Conservation (phyloP, 345 rosid species). For the Sapria himalayana region DNA sequence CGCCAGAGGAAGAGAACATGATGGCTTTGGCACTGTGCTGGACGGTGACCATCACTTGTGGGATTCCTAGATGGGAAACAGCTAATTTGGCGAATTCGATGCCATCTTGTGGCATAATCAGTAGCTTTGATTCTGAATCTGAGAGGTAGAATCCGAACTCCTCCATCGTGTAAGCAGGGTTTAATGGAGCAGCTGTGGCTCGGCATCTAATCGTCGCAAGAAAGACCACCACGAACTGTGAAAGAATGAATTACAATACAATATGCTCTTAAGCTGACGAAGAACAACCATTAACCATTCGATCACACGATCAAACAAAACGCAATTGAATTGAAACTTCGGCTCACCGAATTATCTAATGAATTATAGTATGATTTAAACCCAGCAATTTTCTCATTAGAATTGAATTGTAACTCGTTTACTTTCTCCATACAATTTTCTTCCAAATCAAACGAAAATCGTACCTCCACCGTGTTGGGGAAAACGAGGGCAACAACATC, state of each 20-base stretch:
- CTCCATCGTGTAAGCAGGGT: conserved; percentile 41
- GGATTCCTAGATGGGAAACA: conserved; percentile 28
- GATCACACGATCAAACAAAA: too few relatives aligned
- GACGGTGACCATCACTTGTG: conserved; percentile 22
- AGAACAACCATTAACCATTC: too few relatives aligned
- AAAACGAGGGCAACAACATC: conserved; percentile 52
- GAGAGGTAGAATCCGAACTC: conserved; percentile 59
- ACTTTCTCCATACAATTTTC: too few relatives aligned
- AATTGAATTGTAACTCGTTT: too few relatives aligned
- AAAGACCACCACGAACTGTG: conserved; percentile 53
- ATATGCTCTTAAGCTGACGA: too few relatives aligned
- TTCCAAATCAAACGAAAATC: not conserved
- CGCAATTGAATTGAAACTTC: too few relatives aligned
- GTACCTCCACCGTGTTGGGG: conserved; percentile 53
- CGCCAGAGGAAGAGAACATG: conserved; percentile 10
- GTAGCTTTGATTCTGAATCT: conserved; percentile 46
- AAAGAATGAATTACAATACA: not conserved
- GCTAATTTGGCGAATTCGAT: conserved; percentile 26
- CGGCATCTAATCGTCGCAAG: conserved; percentile 44
- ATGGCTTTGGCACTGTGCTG: conserved; percentile 11
- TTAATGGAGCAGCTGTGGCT: conserved; percentile 45
- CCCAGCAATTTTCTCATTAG: too few relatives aligned
- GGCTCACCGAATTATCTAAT: too few relatives aligned
- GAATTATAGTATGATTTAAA: too few relatives aligned
- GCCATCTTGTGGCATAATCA: conserved; percentile 20